Base-by-base conservation (phyloP, 78 protist genomes). In the Anaeramoeba ignava region DNA sequence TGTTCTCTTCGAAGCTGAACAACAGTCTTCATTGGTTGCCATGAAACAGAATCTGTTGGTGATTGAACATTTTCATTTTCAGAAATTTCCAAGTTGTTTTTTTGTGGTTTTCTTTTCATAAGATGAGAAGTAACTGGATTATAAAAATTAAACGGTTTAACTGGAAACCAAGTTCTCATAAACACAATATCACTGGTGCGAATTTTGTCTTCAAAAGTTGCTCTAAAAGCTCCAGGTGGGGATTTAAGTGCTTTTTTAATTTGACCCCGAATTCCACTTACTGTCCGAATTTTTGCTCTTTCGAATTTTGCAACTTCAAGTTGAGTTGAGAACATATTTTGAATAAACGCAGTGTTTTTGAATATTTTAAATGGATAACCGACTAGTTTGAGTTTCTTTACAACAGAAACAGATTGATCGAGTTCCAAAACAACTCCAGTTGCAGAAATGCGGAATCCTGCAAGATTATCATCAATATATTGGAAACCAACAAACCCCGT, bases 251-350 rank as follows among this genome's bases (percentile, higher is more conserved):
- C 96, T 82, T 86, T 90, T 88, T 98, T 98, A 78, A 98, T 82
- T 79, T 87, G 91, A 12, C 99, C 99, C 17, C 98, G 88, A 37
- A 98, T 90, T 67, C 99, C 99, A 12, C 92, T 82, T n/a, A 97
- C 99, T 40, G 99, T 96, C n/a, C 94, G 86, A n/a, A 98, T 34
- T n/a, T 82, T 39, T 0, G 99, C 99, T 0, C 99, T 98, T 38
- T 87, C 91, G 37, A 96, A 97, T 88, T 94, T 96, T 84, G 96
- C 91, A 2, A 94, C 98, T 83, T 95, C 96, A 0, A 94, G 83
- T 33, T 73, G 79, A 1, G 90, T 38, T 3, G 1, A 78, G 86
- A 95, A 95, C 97, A 94, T 94, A 73, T 79, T 73, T 2, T 88
- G 40, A 80, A 97, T 82, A 41, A 95, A 97, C 12, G 96, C 97